phyloP scores from a whole-genome alignment of 305 asterid species.

The Rubia balearica region DNA sequence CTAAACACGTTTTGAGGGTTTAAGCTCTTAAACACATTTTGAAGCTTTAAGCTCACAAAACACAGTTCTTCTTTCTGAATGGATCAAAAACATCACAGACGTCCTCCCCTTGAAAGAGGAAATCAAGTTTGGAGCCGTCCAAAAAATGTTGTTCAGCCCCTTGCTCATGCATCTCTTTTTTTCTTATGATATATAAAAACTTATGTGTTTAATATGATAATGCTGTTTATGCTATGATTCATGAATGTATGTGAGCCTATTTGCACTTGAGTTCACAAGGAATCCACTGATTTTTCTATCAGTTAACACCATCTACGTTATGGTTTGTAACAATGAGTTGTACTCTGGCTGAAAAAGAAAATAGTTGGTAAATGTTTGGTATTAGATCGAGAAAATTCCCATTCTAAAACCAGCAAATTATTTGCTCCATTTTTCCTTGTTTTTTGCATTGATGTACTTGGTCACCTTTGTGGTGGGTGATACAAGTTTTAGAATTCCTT shows the following conservation, averaged over 20 bases:
- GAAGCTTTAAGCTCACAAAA: background rate
- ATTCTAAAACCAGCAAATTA: background rate
- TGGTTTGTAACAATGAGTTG: background rate
- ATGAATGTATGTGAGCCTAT: background rate
- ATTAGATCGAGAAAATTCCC: background rate
- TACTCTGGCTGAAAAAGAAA: conserved; percentile 3
- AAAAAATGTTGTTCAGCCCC: background rate
- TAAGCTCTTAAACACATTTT: background rate
- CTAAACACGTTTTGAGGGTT: background rate
- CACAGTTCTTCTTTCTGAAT: conserved; percentile 1
- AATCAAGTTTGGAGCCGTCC: conserved; percentile 7
- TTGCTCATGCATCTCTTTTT: background rate
- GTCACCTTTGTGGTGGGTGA: background rate
- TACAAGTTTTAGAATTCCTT: background rate
- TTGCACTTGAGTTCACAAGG: background rate
- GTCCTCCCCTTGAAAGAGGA: background rate
- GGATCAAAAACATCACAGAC: conserved; percentile 1
- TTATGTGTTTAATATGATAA: background rate
- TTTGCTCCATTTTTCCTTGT: background rate
- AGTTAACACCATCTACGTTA: background rate
- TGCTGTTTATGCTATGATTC: background rate
- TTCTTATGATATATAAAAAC: background rate
- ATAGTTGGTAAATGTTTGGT: background rate
- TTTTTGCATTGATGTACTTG: background rate
- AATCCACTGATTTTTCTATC: background rate